Base-by-base conservation (phyloP, 306 rosid species). In the Nissolia schottii region DNA sequence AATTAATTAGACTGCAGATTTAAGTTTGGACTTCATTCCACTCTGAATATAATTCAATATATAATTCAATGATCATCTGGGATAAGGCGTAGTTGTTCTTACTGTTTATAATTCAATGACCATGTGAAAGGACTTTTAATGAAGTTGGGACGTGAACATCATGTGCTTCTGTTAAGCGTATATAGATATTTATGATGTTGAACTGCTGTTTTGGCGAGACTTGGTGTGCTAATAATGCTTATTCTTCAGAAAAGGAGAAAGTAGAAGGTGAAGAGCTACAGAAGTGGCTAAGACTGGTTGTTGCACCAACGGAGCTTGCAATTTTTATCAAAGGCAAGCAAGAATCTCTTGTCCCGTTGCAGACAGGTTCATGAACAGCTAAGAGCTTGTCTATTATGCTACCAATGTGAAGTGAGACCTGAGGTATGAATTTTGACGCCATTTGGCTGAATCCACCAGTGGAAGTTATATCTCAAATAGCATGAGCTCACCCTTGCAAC, bases 231-330 rank as follows among this genome's bases (percentile, higher is more conserved):
- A 64, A 84, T 71, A 27, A 23, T 79, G 40, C 80, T 83, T 71
- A 32, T 80, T 84, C 16, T 82, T 56, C 88, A 94, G 99, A 86
- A 70, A 89, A 87, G 41, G 99, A 94, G 86, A 94, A 94, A 80
- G 96, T 91, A 48, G 97, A 94, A 83, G 99, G 99, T 45, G 93
- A 89, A 67, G 99, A 94, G 84, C 82, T 94, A 69, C 96, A 89
- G 38, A 74, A 86, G 74, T 94, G 99, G 99, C 67, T 94, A 83
- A 89, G 87, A 81, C 56, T 82, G 87, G 99, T 94, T 32, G 99
- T 94, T 84, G 95, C 99, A 7, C 99, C 99, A 15, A 75, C 89
- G 23, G 99, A 94, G 81, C 85, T 94, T 75, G 70, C 86, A 40
- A 48, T 80, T 54, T 94, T 94, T 66, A 67, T 94, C 64, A 68